phyloP scores from a whole-genome alignment of 2,329 filamentous ascomycete genomes.

The Trichoderma polysporum region DNA sequence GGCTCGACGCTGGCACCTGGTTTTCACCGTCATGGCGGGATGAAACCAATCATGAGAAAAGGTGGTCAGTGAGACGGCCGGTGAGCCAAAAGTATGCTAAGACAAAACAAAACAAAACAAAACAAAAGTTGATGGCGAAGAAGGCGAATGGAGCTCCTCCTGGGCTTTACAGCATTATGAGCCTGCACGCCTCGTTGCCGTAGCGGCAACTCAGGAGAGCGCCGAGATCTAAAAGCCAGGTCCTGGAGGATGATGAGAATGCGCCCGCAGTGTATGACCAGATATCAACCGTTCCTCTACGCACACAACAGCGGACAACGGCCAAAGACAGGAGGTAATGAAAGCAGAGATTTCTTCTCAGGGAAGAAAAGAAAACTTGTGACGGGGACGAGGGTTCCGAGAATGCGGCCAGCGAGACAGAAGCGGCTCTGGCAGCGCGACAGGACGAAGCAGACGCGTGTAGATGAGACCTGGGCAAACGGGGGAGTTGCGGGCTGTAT shows the following conservation, averaged over 20 bases:
- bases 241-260: background rate
- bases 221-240: background rate
- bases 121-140: background rate
- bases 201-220: slow-evolving; percentile 1
- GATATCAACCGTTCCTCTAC: background rate
- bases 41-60: slow-evolving; percentile 28
- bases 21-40: slow-evolving; percentile 49
- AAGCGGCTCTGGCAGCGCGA: slow-evolving; percentile 13
- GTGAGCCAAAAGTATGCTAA: background rate
- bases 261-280: background rate
- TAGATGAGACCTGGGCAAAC: slow-evolving; percentile 20
- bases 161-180: slow-evolving; percentile 12
- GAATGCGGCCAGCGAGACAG: background rate
- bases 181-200: slow-evolving; percentile 10
- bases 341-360: background rate
- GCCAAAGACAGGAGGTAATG: background rate
- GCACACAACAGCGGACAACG: background rate
- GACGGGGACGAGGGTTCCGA: background rate
- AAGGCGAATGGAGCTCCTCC: background rate
- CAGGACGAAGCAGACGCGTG: slow-evolving; percentile 21
- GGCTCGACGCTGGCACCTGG: slow-evolving; percentile 47
- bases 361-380: background rate
- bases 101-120: background rate
- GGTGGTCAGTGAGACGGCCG: slow-evolving; percentile 23
- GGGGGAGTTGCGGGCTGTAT: slow-evolving; percentile 14